Percentiles rank a stretch among this genome's conserved stretches.
These are phyloP conservation scores for Aspergillus asperescens DNA, from an alignment of 495 filamentous ascomycete genomes.

Conservation along the genomic window DNA sequence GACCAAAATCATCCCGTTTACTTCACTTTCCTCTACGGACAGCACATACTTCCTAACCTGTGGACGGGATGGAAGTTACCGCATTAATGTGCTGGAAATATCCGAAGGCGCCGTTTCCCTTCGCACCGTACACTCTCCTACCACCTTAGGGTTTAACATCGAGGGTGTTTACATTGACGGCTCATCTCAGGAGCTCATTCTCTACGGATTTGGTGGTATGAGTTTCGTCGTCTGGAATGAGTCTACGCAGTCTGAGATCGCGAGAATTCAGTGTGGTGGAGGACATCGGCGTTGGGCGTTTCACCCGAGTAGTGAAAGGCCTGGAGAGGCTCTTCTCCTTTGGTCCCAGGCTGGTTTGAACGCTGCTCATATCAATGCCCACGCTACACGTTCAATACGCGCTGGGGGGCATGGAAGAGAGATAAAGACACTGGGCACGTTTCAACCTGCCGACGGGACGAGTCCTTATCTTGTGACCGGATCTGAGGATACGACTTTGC, in stretches of 20 bases:
- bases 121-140: slow-evolving; percentile 46
- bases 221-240: slow-evolving; percentile 78
- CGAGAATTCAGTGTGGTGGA: slow-evolving; percentile 73
- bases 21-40: slow-evolving; percentile 10
- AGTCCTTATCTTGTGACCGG: slow-evolving; percentile 63
- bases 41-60: slow-evolving; percentile 51
- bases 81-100: slow-evolving; percentile 42
- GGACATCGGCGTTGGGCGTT: slow-evolving; percentile 67
- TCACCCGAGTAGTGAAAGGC: slow-evolving; percentile 27
- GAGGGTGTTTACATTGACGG: slow-evolving; percentile 59
- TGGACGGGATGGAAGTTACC: slow-evolving; percentile 68
- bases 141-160: slow-evolving; percentile 61
- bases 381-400: slow-evolving; percentile 52
- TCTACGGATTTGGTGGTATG: slow-evolving; percentile 76
- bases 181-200: slow-evolving; percentile 46
- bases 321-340: slow-evolving; percentile 37
- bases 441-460: slow-evolving; percentile 12
- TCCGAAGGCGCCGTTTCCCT: slow-evolving; percentile 22
- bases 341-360: slow-evolving; percentile 48
- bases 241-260: slow-evolving; percentile 56
- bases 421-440: slow-evolving; percentile 69
- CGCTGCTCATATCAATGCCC: slow-evolving; percentile 43
- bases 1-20: slow-evolving; percentile 51
- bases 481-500: slow-evolving; percentile 82
- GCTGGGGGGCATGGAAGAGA: slow-evolving; percentile 80